phyloP scores from a whole-genome alignment of 495 filamentous ascomycete genomes.

The Daldinia childiae region DNA sequence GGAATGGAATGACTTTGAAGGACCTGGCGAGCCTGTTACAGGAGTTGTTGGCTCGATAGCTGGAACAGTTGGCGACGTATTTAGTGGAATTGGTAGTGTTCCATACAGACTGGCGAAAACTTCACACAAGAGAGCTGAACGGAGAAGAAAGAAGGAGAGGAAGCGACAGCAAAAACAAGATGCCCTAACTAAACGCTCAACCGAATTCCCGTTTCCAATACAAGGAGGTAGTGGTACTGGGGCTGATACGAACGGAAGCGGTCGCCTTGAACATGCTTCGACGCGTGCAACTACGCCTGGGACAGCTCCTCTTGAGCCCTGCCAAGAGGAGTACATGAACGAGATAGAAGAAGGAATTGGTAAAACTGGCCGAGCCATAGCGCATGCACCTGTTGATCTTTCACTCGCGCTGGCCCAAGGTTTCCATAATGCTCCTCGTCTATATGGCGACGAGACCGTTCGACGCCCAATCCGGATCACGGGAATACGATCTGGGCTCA shows the following conservation, averaged over 20 bases:
- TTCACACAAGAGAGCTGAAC: constrained; percentile 57
- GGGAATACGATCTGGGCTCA: constrained; percentile 72
- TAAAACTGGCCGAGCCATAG: constrained; percentile 59
- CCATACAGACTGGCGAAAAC: constrained; percentile 65
- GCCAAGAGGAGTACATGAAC: constrained; percentile 47
- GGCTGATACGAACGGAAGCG: constrained; percentile 47
- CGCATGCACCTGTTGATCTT: constrained; percentile 70
- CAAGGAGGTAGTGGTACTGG: constrained; percentile 39
- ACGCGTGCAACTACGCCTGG: constrained; percentile 18
- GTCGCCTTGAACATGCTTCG: constrained; percentile 5
- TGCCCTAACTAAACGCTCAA: constrained; percentile 18
- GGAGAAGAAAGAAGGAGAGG: constrained; percentile 52
- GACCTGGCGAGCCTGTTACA: constrained; percentile 77
- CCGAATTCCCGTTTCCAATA: constrained; percentile 41
- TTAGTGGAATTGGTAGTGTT: constrained; percentile 66
- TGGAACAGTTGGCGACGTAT: constrained; percentile 61
- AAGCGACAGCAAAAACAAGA: constrained; percentile 23
- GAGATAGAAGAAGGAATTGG: constrained; percentile 59
- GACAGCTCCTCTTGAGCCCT: constrained; percentile 24
- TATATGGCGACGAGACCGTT: constrained; percentile 71
- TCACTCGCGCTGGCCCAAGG: constrained; percentile 79
- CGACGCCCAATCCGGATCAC: constrained; percentile 65
- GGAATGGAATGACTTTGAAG: constrained; percentile 84
- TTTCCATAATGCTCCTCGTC: constrained; percentile 82
- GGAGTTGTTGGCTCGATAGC: constrained; percentile 67